Evolutionary conservation across 1,284 basidiomycete species (phyloP), one percentile per base, ranked within the genome.

Genomic region (Papiliotrema nemorosa): DNA sequence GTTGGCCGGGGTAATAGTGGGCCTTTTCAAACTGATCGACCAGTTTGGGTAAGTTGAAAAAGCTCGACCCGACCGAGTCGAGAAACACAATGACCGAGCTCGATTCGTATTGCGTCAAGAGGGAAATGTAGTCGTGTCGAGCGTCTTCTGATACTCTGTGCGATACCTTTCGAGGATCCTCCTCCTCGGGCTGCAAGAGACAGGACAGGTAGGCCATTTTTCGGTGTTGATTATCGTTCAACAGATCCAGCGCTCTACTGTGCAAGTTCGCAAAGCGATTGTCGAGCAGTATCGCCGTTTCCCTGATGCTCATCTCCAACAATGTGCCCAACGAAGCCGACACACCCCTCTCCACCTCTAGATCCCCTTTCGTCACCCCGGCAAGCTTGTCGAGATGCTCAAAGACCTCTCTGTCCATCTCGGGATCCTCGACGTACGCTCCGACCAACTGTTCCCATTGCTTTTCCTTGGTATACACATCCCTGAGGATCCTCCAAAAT

Each of bases 401-500:
- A 62, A 94, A 86, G 3, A 90, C 64, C 26, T 86, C 69, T 3
- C 79, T 64, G n/a, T 77, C 80, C 21, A 87, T 72, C 36, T 84
- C 82, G 0, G 82, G 79, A 70, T 97, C 92, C n/a, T 82, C 79
- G 29, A 97, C 69, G 59, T 85, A 86, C 2, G 88, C 86, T 34
- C 78, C 76, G 25, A 93, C 73, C 29, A 97, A 78, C 7, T 80
- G 76, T 3, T 81, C 78, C 91, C 91, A 98, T 54, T 82, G 80
- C 37, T 76, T 79, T 49, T 91, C 88, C 41, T 84, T 83, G 18
- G 82, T 79, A 74, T 91, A 86, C 75, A 87, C 87, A 0, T 82
- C 79, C 27, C 90, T 84, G 21, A 98, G 77, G 53, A 99, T 93
- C 38, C 90, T 83, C 71, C 85, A 92, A 75, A 98, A 99, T 0